These are phyloP conservation scores for Komagataella pastoris DNA, from an alignment of 805 yeast species.

Conservation along the genomic window DNA sequence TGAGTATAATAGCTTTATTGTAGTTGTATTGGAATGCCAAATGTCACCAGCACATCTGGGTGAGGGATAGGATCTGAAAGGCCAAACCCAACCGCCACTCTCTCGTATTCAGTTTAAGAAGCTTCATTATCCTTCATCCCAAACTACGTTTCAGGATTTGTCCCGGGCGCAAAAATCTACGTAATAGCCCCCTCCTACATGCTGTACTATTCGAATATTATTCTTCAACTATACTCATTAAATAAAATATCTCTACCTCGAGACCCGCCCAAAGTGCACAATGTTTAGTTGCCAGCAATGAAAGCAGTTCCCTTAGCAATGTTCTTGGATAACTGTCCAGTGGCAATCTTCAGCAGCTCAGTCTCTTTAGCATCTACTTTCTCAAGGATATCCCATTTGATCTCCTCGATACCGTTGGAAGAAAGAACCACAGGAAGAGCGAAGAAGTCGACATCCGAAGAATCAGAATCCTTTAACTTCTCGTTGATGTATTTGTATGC, in stretches of 20 bases:
- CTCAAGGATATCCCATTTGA: conserved; percentile 39
- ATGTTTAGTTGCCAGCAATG: conserved; percentile 13
- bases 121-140: no score
- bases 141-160: no score
- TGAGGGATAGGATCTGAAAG: background rate
- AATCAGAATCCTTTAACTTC: conserved; percentile 15
- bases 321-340: conserved; percentile 38
- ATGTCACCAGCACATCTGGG: no score
- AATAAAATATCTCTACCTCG: background rate
- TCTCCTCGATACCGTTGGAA: conserved; percentile 38
- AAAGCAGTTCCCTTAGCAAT: conserved; percentile 47
- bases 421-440: conserved; percentile 51
- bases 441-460: conserved; percentile 27
- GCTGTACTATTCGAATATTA: background rate
- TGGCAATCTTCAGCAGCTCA: conserved; percentile 38
- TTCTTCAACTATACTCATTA: conserved; percentile 3
- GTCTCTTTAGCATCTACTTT: conserved; percentile 37
- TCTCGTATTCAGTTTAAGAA: no score
- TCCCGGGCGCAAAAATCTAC: no score
- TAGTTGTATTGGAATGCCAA: background rate
- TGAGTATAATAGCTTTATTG: background rate
- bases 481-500: conserved; percentile 27
- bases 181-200: no score
- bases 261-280: background rate
- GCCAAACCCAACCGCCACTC: background rate